Conservation (phyloP, 2,329 filamentous ascomycete genomes). For the Diaporthe humulicola region DNA sequence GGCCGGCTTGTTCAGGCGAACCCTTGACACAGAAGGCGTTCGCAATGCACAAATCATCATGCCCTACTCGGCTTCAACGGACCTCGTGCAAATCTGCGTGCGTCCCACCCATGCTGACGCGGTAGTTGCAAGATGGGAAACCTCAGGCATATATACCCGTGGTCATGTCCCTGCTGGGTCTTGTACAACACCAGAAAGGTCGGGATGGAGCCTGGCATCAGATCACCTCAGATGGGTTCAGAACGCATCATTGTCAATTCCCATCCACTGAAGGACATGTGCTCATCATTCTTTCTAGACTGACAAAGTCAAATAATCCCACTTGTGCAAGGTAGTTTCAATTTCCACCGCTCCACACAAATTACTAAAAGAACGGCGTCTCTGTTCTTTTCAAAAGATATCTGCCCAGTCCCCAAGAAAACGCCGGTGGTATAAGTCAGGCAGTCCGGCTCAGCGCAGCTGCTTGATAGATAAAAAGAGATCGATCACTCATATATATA, state of each 20-base stretch:
- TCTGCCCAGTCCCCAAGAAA: conserved; percentile 25
- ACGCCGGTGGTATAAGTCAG: conserved; percentile 36
- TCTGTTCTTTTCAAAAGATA: conserved; percentile 15
- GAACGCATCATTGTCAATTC: background rate
- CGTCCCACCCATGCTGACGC: background rate
- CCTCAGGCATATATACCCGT: background rate
- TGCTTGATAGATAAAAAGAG: conserved; percentile 34
- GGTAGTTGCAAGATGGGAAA: background rate
- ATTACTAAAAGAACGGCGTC: conserved; percentile 37
- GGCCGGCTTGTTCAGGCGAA: background rate
- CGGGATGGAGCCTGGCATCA: background rate
- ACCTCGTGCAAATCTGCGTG: background rate
- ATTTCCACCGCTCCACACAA: background rate
- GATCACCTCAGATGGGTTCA: background rate
- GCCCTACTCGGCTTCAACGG: background rate
- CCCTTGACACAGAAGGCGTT: background rate
- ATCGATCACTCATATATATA: conserved; percentile 41
- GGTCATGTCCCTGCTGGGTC: background rate
- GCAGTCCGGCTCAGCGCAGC: conserved; percentile 36
- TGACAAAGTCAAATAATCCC: background rate
- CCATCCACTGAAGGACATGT: background rate
- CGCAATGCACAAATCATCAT: background rate
- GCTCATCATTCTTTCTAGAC: conserved; percentile 27
- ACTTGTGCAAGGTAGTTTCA: conserved; percentile 9
- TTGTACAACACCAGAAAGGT: background rate